phyloP scores from a whole-genome alignment of 305 asterid genomes.

The Fraxinus sp. region DNA sequence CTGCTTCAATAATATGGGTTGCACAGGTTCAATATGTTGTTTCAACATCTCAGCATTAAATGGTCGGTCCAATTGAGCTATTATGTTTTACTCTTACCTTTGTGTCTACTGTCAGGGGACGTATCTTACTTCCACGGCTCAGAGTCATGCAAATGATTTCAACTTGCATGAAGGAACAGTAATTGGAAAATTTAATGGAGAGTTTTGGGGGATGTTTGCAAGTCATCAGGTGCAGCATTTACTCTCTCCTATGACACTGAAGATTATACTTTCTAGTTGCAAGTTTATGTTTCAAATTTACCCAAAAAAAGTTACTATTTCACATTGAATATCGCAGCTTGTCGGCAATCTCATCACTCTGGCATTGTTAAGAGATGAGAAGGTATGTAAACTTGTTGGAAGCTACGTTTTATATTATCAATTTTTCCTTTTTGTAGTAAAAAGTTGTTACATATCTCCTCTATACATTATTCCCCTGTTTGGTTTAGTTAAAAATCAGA shows the following conservation, averaged over 20 bases:
- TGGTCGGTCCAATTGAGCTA: neutral
- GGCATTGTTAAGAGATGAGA: slow-evolving; percentile 63
- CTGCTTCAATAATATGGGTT: slow-evolving; percentile 91
- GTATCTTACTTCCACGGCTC: slow-evolving; percentile 87
- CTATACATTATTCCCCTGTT: neutral
- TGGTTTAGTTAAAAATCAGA: neutral
- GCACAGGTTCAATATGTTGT: slow-evolving; percentile 50
- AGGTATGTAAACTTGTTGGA: slow-evolving; percentile 44
- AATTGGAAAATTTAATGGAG: slow-evolving; percentile 84
- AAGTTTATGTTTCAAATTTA: neutral
- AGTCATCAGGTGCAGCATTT: slow-evolving; percentile 66
- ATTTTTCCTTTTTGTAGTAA: neutral
- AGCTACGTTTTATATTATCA: neutral
- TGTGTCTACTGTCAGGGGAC: slow-evolving; percentile 60
- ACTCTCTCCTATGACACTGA: neutral
- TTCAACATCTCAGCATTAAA: neutral
- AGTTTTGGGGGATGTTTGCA: slow-evolving; percentile 84
- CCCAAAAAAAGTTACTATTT: slow-evolving; percentile 1
- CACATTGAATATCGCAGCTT: slow-evolving; percentile 50
- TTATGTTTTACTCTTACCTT: slow-evolving; percentile 16
- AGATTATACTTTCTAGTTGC: neutral
- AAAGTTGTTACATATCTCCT: neutral
- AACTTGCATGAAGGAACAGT: slow-evolving; percentile 66
- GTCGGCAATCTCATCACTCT: slow-evolving; percentile 84
- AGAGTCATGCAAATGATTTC: slow-evolving; percentile 59